phyloP scores from a whole-genome alignment of 116 monocot species.

The Iris pallida region DNA sequence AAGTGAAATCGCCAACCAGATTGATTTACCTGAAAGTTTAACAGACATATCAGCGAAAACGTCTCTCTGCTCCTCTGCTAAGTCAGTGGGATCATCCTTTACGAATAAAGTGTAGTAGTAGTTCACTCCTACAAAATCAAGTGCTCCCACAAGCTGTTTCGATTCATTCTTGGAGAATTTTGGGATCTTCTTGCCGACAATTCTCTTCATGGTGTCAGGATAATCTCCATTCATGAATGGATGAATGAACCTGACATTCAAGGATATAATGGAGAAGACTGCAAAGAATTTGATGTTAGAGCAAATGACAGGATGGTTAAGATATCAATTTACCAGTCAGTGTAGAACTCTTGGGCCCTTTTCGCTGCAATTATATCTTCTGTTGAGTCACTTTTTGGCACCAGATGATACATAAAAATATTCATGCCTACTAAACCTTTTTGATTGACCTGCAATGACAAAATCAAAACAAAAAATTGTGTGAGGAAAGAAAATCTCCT shows the following conservation, averaged over 20 bases:
- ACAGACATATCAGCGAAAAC: not conserved
- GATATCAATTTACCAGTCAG: constrained; percentile 22
- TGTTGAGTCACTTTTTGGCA: constrained; percentile 19
- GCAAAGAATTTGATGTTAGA: not conserved
- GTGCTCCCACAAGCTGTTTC: constrained; percentile 18
- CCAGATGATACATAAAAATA: constrained; percentile 13
- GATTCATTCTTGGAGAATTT: constrained; percentile 27
- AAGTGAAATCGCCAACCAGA: not conserved
- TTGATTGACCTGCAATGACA: constrained; percentile 12
- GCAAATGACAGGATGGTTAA: not conserved
- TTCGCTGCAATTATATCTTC: constrained; percentile 22
- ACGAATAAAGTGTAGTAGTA: constrained; percentile 26
- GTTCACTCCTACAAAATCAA: constrained; percentile 46
- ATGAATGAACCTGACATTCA: constrained; percentile 9
- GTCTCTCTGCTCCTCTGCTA: not conserved
- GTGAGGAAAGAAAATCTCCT: not conserved
- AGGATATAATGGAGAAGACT: not conserved
- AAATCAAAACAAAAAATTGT: not conserved
- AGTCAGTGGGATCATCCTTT: not conserved
- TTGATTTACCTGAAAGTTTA: not conserved
- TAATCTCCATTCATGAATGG: constrained; percentile 41
- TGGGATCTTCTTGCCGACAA: constrained; percentile 31
- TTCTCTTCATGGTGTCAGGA: constrained; percentile 35
- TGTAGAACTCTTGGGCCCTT: constrained; percentile 20
- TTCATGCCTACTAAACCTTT: constrained; percentile 35